These are phyloP conservation scores for Pythium biforme DNA, from an alignment of 352 stramenopile genomes.

Conservation along the genomic window DNA sequence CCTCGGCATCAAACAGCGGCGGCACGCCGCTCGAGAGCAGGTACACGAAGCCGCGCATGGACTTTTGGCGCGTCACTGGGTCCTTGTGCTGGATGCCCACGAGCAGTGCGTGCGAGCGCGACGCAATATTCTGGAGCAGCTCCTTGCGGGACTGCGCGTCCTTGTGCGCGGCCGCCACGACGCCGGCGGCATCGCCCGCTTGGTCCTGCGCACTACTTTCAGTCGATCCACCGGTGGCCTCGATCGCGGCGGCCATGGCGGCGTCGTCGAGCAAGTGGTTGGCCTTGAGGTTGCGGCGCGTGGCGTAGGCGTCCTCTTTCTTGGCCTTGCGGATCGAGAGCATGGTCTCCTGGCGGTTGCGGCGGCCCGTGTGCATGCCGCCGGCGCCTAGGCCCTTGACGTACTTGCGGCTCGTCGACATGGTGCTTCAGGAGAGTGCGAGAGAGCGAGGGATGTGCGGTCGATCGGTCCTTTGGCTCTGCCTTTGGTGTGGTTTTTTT, in stretches of 20 bases:
- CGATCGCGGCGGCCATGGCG: constrained; percentile 22
- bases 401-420: constrained; percentile 54
- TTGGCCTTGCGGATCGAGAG: constrained; percentile 87
- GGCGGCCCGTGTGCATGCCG: constrained; percentile 72
- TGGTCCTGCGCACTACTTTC: neutral
- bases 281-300: constrained; percentile 81
- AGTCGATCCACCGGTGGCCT: neutral
- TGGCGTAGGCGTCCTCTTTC: constrained; percentile 88
- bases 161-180: constrained; percentile 21
- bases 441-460: neutral
- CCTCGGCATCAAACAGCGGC: constrained; percentile 77
- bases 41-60: constrained; percentile 86
- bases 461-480: neutral
- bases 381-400: constrained; percentile 69
- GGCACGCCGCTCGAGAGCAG: constrained; percentile 83
- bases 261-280: constrained; percentile 48
- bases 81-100: constrained; percentile 84
- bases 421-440: neutral
- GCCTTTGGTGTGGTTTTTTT: neutral
- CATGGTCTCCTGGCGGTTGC: constrained; percentile 86
- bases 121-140: constrained; percentile 77
- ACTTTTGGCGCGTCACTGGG: constrained; percentile 68
- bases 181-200: constrained; percentile 4
- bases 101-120: constrained; percentile 74
- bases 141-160: constrained; percentile 57